phyloP scores from a whole-genome alignment of 805 yeast genomes.

The Candida michaelii region DNA sequence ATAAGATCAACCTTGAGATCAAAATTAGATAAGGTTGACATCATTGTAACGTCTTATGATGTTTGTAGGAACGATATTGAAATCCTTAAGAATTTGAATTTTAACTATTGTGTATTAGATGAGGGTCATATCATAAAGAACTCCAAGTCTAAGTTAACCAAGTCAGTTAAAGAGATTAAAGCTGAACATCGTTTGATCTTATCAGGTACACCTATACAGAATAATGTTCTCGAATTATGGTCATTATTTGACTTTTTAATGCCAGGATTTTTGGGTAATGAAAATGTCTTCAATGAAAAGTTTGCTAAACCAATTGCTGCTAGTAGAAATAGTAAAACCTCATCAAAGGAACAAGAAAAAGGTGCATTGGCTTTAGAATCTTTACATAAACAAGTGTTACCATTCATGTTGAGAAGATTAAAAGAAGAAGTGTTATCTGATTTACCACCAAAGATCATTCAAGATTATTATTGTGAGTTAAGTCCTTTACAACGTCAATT shows the following conservation, averaged over 20 bases:
- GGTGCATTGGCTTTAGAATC: conserved; percentile 97
- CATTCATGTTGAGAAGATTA: conserved; percentile 92
- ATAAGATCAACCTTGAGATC: conserved; percentile 57
- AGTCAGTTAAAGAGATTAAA: conserved; percentile 75
- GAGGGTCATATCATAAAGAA: conserved; percentile 98
- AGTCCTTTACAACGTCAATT: conserved; percentile 86
- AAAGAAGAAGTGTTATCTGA: conserved; percentile 96
- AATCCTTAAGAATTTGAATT: conserved; percentile 57
- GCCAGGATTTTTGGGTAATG: conserved; percentile 98
- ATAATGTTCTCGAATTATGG: conserved; percentile 95
- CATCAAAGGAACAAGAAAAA: conserved; percentile 92
- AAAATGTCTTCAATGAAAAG: conserved; percentile 87
- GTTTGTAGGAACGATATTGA: conserved; percentile 91
- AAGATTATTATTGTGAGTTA: conserved; percentile 95
- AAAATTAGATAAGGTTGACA: conserved; percentile 61
- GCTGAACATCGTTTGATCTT: conserved; percentile 90
- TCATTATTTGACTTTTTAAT: conserved; percentile 94
- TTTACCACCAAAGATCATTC: conserved; percentile 96
- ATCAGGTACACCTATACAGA: conserved; percentile 98
- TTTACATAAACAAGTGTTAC: conserved; percentile 92
- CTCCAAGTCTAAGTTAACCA: conserved; percentile 81
- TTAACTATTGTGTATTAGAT: conserved; percentile 92
- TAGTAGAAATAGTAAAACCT: conserved; percentile 81
- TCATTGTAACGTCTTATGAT: conserved; percentile 93
- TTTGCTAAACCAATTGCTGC: conserved; percentile 98